phyloP scores from a whole-genome alignment of 1,139 yeast species.

The Taphrina confusa region DNA sequence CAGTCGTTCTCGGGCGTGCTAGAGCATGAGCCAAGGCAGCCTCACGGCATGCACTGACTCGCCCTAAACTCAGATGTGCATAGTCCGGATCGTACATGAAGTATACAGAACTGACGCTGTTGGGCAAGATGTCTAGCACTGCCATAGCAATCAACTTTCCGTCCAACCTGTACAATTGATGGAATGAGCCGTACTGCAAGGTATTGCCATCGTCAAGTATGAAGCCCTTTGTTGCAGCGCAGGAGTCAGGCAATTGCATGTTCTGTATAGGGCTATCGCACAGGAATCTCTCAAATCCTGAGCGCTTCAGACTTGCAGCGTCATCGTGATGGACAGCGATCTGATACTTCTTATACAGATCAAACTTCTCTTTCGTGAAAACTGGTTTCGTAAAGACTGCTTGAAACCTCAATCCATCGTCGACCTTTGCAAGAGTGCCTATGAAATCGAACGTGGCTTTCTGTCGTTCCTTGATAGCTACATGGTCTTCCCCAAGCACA shows the following conservation, averaged over 20 bases:
- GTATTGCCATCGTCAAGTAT: background rate
- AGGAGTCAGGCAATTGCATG: background rate
- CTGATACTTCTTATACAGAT: constrained; percentile 71
- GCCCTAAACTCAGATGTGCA: constrained; percentile 70
- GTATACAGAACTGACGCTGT: constrained; percentile 79
- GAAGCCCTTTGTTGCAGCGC: constrained; percentile 41
- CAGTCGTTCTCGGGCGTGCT: background rate
- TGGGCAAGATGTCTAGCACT: constrained; percentile 74
- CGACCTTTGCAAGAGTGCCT: background rate
- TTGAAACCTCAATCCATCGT: constrained; percentile 45
- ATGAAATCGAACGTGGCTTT: background rate
- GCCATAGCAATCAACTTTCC: constrained; percentile 71
- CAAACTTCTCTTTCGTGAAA: constrained; percentile 62
- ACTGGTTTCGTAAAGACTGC: constrained; percentile 55
- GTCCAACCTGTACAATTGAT: constrained; percentile 73
- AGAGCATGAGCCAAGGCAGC: constrained; percentile 51
- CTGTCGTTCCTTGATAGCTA: background rate
- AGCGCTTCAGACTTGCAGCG: constrained; percentile 51
- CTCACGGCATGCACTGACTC: constrained; percentile 73
- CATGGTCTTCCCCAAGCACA: constrained; percentile 43
- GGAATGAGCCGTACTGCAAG: constrained; percentile 56
- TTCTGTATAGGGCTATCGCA: constrained; percentile 66
- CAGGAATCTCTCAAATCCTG: constrained; percentile 63
- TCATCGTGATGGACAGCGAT: constrained; percentile 64
- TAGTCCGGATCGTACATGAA: constrained; percentile 76